Percentiles rank a stretch among this genome's conserved stretches.
Conservation (phyloP, 2,329 filamentous ascomycete genomes). For the Pseudogymnoascus sp. region DNA sequence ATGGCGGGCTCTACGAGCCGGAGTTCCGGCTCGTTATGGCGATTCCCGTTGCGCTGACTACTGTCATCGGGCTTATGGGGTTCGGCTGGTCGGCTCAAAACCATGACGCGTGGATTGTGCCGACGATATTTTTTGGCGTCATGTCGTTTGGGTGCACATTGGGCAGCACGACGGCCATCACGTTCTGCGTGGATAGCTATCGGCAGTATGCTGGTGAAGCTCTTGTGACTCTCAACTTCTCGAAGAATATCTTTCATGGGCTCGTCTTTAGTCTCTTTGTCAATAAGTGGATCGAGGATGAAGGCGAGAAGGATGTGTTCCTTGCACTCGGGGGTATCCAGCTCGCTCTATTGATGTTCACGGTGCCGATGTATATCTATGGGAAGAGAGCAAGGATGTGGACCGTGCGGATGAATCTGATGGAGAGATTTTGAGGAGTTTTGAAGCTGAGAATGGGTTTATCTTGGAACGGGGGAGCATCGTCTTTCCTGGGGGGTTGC, state of each 20-base stretch:
- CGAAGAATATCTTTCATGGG: conserved; percentile 89
- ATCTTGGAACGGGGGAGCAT: not conserved
- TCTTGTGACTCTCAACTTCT: conserved; percentile 86
- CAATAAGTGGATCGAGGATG: conserved; percentile 66
- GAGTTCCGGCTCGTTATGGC: conserved; percentile 90
- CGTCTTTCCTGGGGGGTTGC: not conserved
- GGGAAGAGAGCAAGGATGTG: conserved; percentile 89
- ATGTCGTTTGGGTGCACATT: conserved; percentile 88
- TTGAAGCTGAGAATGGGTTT: not conserved
- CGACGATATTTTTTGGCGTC: conserved; percentile 85
- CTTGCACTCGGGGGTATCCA: conserved; percentile 81
- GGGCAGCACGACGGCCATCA: conserved; percentile 84
- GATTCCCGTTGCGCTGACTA: conserved; percentile 66
- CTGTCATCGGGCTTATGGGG: conserved; percentile 80
- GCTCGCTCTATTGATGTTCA: conserved; percentile 60
- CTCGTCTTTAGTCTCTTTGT: conserved; percentile 85
- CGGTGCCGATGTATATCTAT: conserved; percentile 59
- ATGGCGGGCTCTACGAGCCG: conserved; percentile 91
- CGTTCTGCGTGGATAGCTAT: conserved; percentile 89
- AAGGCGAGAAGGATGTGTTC: conserved; percentile 71
- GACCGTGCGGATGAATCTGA: conserved; percentile 77
- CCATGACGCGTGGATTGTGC: conserved; percentile 76
- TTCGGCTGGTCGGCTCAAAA: conserved; percentile 87
- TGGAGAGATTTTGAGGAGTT: conserved; percentile 58
- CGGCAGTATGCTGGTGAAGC: conserved; percentile 89